These are phyloP conservation scores for Fraxinus angustifolia DNA, from an alignment of 305 asterid genomes.

Conservation along the genomic window DNA sequence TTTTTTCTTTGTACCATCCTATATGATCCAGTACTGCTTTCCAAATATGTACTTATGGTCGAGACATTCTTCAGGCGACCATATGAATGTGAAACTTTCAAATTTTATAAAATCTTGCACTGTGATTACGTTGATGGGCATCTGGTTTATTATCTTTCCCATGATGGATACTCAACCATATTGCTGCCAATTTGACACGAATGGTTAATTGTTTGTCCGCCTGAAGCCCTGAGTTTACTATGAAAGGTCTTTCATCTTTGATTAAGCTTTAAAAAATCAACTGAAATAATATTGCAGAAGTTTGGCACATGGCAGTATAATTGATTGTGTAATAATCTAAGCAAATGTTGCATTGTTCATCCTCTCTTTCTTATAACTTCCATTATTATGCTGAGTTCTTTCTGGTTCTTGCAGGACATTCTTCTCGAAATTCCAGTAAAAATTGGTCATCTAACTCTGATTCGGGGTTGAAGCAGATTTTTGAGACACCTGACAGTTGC, in stretches of 20 bases:
- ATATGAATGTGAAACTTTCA: background rate
- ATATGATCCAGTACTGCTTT: background rate
- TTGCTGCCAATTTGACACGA: background rate
- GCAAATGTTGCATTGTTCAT: background rate
- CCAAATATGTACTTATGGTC: background rate
- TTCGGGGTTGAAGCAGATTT: constrained; percentile 60
- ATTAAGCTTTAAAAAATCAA: background rate
- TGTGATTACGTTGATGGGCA: background rate
- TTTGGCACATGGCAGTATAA: background rate
- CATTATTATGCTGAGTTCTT: constrained; percentile 7
- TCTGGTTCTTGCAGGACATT: constrained; percentile 46
- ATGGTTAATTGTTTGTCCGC: background rate
- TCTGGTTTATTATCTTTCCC: background rate
- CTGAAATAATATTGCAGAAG: background rate
- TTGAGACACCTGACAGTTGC: constrained; percentile 39
- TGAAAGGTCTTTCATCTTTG: background rate
- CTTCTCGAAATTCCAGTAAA: constrained; percentile 26
- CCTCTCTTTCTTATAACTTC: constrained; percentile 9
- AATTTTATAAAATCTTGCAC: background rate
- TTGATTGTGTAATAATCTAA: background rate
- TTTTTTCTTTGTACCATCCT: too few species aligned
- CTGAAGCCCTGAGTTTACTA: background rate
- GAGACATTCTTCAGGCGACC: background rate
- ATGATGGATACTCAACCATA: background rate
- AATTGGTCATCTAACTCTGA: constrained; percentile 28